These are phyloP conservation scores for Anisodus tanguticus DNA, from an alignment of 257 asterid genomes.

Conservation along the genomic window DNA sequence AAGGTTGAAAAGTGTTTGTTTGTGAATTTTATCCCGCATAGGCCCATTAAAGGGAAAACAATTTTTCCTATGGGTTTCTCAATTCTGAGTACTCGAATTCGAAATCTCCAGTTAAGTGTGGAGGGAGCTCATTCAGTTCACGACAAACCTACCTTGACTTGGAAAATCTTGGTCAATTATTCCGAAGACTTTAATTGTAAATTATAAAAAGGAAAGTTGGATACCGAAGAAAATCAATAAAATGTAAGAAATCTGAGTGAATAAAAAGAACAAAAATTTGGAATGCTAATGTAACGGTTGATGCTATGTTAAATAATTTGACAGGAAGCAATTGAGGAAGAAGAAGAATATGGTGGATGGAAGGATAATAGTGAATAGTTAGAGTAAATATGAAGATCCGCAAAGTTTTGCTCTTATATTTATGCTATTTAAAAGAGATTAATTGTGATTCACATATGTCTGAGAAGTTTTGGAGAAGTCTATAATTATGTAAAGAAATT, in stretches of 20 bases:
- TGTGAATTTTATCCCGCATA: too few species aligned
- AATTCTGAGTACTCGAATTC: neutral
- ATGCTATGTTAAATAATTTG: neutral
- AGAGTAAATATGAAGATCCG: too few species aligned
- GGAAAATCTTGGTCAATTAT: neutral
- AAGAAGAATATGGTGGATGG: slow-evolving; percentile 47
- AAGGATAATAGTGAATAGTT: slow-evolving; percentile 29
- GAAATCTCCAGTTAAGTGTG: neutral
- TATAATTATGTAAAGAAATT: too few species aligned
- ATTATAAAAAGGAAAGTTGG: neutral
- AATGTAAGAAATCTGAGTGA: neutral
- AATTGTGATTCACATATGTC: too few species aligned
- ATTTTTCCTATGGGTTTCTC: neutral
- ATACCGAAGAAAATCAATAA: neutral
- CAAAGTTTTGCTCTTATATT: too few species aligned
- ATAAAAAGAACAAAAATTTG: neutral
- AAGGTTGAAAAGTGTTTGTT: neutral
- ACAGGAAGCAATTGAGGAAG: slow-evolving; percentile 29
- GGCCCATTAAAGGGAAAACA: too few species aligned
- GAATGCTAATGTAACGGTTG: neutral
- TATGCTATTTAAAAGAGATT: neutral
- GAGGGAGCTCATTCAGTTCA: neutral
- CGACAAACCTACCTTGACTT: neutral
- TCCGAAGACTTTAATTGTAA: too few species aligned
- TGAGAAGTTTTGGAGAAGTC: too few species aligned